phyloP scores from a whole-genome alignment of 352 stramenopile species.

The Phytophthora pini region DNA sequence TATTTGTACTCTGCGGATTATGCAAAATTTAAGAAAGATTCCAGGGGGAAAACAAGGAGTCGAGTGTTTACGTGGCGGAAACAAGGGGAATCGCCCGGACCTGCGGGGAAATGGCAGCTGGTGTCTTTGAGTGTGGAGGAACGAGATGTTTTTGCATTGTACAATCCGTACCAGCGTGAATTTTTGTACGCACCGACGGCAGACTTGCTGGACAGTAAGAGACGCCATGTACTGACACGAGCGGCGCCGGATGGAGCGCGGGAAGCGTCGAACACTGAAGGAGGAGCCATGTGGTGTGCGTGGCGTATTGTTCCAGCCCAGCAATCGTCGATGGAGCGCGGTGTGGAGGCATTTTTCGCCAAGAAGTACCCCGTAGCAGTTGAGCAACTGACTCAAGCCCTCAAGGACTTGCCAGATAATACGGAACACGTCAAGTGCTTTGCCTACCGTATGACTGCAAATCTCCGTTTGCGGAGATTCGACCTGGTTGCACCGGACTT shows the following conservation, averaged over 20 bases:
- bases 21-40: conserved; percentile 69
- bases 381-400: conserved; percentile 49
- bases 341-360: conserved; percentile 75
- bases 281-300: conserved; percentile 49
- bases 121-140: conserved; percentile 46
- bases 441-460: conserved; percentile 76
- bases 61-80: conserved; percentile 75
- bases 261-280: conserved; percentile 44
- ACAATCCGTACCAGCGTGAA: conserved; percentile 79
- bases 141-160: conserved; percentile 73
- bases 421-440: conserved; percentile 80
- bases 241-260: conserved; percentile 50
- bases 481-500: conserved; percentile 62
- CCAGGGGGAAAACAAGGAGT: conserved; percentile 52
- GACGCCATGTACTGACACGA: conserved; percentile 62
- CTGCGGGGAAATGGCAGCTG: conserved; percentile 70
- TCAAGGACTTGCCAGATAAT: conserved; percentile 58
- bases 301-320: conserved; percentile 55
- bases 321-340: conserved; percentile 57
- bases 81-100: conserved; percentile 45
- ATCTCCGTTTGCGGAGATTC: conserved; percentile 63
- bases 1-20: conserved; percentile 76
- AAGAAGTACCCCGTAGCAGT: conserved; percentile 69
- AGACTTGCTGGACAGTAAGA: conserved; percentile 59
- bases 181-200: conserved; percentile 68